Conservation (phyloP, 2,329 filamentous ascomycete genomes). For the Fusarium agapanthi region DNA sequence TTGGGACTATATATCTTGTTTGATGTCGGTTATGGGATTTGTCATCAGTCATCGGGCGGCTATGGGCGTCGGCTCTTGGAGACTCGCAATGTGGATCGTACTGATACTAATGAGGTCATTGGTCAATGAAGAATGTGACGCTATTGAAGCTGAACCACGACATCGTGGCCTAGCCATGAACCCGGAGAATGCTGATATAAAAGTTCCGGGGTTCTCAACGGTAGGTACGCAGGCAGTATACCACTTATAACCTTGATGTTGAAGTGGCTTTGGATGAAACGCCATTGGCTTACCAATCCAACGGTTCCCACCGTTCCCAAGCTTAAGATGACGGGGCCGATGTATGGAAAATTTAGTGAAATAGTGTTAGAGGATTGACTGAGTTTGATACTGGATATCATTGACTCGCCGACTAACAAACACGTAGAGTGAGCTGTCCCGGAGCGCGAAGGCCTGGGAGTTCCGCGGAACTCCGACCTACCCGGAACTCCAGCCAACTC, state of each 20-base stretch:
- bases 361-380: background rate
- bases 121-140: background rate
- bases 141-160: background rate
- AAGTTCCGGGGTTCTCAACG: fast-evolving
- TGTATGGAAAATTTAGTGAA: fast-evolving
- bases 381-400: fast-evolving
- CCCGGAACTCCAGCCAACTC: constrained; percentile 12
- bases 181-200: fast-evolving
- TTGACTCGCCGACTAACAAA: background rate
- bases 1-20: background rate
- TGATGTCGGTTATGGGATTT: background rate
- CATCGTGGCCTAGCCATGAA: background rate
- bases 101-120: background rate
- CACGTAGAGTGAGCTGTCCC: background rate
- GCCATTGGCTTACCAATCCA: background rate
- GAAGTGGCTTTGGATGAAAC: background rate
- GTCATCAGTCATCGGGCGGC: background rate
- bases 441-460: background rate
- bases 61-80: background rate
- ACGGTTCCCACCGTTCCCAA: background rate
- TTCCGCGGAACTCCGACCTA: constrained; percentile 28
- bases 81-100: background rate
- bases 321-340: fast-evolving
- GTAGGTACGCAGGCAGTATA: background rate
- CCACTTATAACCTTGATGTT: background rate